Conservation (phyloP, 257 asterid genomes). For the Przewalskia tangutica region DNA sequence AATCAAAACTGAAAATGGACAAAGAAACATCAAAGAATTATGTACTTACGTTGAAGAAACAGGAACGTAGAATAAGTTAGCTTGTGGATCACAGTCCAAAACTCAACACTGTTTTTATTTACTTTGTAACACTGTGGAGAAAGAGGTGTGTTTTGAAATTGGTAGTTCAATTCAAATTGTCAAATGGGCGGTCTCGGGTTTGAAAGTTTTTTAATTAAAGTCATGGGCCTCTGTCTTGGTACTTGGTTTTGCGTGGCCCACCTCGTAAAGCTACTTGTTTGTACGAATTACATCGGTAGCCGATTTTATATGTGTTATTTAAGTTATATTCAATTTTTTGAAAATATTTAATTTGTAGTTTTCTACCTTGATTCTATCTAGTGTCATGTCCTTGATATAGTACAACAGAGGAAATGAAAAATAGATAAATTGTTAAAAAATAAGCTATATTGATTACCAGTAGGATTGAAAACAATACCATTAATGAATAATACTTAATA, state of each 20-base stretch:
- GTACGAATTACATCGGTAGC: no score
- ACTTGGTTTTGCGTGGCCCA: not conserved
- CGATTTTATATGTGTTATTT: no score
- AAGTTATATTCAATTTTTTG: no score
- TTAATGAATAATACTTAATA: no score
- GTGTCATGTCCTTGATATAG: no score
- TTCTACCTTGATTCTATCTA: no score
- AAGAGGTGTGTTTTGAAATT: not conserved
- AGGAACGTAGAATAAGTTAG: not conserved
- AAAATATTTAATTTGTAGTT: no score
- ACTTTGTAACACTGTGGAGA: not conserved
- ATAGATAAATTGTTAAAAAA: no score
- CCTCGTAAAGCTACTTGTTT: not conserved
- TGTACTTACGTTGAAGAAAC: not conserved
- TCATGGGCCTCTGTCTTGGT: not conserved
- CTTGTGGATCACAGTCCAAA: not conserved
- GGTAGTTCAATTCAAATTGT: constrained; percentile 4
- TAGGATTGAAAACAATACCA: no score
- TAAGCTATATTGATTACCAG: no score
- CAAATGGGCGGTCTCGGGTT: constrained; percentile 10
- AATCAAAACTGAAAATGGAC: not conserved
- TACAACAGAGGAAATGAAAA: no score
- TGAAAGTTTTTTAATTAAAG: constrained; percentile 11
- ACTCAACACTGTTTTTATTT: not conserved
- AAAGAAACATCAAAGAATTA: not conserved